These are phyloP conservation scores for Aureobasidium sp. DNA, from an alignment of 2,329 filamentous ascomycete species.

Conservation along the genomic window DNA sequence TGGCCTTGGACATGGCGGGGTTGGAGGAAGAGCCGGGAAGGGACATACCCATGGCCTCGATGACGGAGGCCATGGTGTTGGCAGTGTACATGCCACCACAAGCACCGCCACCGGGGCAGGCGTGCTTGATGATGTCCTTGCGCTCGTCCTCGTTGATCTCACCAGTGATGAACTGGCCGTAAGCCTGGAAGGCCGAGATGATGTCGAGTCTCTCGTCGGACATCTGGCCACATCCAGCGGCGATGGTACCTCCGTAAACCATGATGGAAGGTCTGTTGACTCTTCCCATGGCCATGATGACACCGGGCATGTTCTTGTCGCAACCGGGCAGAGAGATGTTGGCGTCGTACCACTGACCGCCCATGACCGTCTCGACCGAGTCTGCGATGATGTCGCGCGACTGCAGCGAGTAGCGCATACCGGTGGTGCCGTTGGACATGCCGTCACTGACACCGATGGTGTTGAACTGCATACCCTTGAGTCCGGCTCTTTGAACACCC, in stretches of 20 bases:
- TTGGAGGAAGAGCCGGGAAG: slow-evolving; percentile 44
- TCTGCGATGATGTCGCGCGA: slow-evolving; percentile 95
- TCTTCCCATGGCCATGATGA: slow-evolving; percentile 72
- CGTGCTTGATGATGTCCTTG: slow-evolving; percentile 88
- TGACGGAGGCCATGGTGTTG: slow-evolving; percentile 44
- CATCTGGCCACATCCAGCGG: slow-evolving; percentile 72
- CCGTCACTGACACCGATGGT: slow-evolving; percentile 96
- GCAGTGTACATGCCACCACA: slow-evolving; percentile 69
- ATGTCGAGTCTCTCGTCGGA: slow-evolving; percentile 80
- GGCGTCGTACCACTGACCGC: slow-evolving; percentile 96
- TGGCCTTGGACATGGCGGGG: slow-evolving; percentile 42
- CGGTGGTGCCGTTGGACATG: slow-evolving; percentile 96
- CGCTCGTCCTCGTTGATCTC: slow-evolving; percentile 85
- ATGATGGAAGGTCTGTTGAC: slow-evolving; percentile 92
- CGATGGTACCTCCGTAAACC: slow-evolving; percentile 95
- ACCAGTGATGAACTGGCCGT: slow-evolving; percentile 87
- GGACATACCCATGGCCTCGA: slow-evolving; percentile 43
- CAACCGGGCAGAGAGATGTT: slow-evolving; percentile 96
- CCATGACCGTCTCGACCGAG: slow-evolving; percentile 98
- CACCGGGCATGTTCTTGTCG: slow-evolving; percentile 95
- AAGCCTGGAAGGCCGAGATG: slow-evolving; percentile 94
- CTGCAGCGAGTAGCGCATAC: slow-evolving; percentile 79
- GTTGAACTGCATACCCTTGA: slow-evolving; percentile 96
- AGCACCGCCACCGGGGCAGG: slow-evolving; percentile 74
- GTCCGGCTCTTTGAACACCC: slow-evolving; percentile 60